Evolutionary conservation across 805 yeast species (phyloP).

Genomic region (Naumovozyma castellii): DNA sequence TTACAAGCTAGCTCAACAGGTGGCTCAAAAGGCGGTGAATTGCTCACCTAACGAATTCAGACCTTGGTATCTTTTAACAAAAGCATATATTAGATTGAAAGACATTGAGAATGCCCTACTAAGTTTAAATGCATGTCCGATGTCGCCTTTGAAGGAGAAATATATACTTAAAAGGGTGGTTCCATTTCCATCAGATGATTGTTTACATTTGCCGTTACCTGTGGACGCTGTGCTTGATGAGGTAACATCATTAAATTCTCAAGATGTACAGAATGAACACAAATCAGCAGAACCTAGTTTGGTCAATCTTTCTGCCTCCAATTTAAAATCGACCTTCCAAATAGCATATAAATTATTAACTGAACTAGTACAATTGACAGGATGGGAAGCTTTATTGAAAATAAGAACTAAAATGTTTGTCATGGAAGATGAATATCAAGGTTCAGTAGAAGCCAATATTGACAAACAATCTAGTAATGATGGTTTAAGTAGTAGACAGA

Average conservation of each 20-base stretch:
- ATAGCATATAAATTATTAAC: slow-evolving; percentile 53
- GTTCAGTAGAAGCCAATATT: slow-evolving; percentile 8
- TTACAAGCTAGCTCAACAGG: slow-evolving; percentile 17
- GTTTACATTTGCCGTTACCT: slow-evolving; percentile 66
- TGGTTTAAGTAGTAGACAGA: not conserved
- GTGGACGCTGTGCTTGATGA: slow-evolving; percentile 62
- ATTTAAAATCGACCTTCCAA: slow-evolving; percentile 49
- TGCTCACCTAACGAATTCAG: slow-evolving; percentile 66
- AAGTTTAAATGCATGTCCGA: slow-evolving; percentile 71
- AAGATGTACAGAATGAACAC: slow-evolving; percentile 58
- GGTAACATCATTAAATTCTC: slow-evolving; percentile 57
- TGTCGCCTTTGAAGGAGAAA: slow-evolving; percentile 60
- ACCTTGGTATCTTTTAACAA: slow-evolving; percentile 63
- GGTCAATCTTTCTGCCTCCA: slow-evolving; percentile 57
- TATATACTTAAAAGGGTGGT: slow-evolving; percentile 52
- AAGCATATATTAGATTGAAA: slow-evolving; percentile 50
- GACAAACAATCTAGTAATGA: slow-evolving; percentile 3
- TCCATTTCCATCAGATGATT: slow-evolving; percentile 29
- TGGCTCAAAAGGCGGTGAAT: slow-evolving; percentile 38
- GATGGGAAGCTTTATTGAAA: slow-evolving; percentile 61
- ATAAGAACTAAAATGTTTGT: slow-evolving; percentile 56
- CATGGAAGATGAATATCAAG: slow-evolving; percentile 52
- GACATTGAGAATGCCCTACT: slow-evolving; percentile 65
- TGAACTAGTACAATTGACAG: slow-evolving; percentile 53
- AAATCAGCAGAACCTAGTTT: slow-evolving; percentile 53